These are phyloP conservation scores for Helianthus tuberosus DNA, from an alignment of 129 eudicot species.

Conservation along the genomic window DNA sequence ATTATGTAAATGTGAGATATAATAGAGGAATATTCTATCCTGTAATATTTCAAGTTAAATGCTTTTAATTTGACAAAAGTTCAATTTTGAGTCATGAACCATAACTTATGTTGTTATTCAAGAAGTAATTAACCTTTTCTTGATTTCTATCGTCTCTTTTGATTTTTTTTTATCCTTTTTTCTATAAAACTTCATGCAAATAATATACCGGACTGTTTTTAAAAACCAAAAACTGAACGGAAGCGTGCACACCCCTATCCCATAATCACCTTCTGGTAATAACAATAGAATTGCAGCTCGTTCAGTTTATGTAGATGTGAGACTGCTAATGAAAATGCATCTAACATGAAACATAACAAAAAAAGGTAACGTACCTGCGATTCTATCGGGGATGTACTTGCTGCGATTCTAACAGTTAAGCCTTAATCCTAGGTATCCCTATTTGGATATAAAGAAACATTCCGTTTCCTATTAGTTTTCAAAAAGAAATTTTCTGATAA, in stretches of 20 bases:
- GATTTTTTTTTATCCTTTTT: no score
- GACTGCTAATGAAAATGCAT: constrained; percentile 20
- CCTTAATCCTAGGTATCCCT: constrained; percentile 89
- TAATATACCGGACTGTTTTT: no score
- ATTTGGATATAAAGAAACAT: constrained; percentile 20
- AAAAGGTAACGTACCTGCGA: constrained; percentile 57
- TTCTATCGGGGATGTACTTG: constrained; percentile 78
- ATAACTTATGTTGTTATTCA: no score
- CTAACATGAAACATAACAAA: constrained; percentile 4
- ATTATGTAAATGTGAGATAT: no score
- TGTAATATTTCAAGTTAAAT: no score
- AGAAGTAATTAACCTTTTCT: no score
- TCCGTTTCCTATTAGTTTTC: background rate
- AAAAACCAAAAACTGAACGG: no score
- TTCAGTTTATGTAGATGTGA: constrained; percentile 6
- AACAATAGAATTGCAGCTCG: background rate
- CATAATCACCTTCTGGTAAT: background rate
- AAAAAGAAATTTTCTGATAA: constrained; percentile 7
- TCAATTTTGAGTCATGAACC: no score
- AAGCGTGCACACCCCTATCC: background rate
- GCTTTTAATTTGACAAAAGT: no score
- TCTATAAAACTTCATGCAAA: no score
- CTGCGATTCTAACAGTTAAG: constrained; percentile 66
- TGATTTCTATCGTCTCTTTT: no score
- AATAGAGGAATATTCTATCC: no score